Evolutionary conservation across 768 basidiomycete species (phyloP).

Genomic region (Wakefieldia striispora): DNA sequence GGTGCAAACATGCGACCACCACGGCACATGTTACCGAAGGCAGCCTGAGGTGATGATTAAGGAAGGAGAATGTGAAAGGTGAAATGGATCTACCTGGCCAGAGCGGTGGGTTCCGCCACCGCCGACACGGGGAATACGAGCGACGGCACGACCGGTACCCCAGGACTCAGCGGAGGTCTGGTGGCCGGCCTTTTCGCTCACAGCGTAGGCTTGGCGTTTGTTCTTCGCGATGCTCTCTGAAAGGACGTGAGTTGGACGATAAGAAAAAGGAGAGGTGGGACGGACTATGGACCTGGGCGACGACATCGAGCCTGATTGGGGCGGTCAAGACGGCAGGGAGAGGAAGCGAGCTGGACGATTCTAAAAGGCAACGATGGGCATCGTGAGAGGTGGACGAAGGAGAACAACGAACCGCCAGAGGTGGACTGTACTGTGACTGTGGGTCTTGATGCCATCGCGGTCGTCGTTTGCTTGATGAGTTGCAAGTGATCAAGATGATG

Average conservation of each 20-base stretch:
- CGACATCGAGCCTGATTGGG: conserved; percentile 98
- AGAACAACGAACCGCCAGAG: conserved; percentile 60
- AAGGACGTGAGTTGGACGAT: background rate
- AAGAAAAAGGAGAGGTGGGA: conserved; percentile 20
- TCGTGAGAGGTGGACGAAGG: background rate
- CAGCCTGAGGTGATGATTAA: conserved; percentile 56
- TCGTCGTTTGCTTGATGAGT: conserved; percentile 28
- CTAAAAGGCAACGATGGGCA: conserved; percentile 34
- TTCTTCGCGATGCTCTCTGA: conserved; percentile 97
- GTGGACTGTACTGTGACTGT: conserved; percentile 82
- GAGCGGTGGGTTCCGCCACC: conserved; percentile 98
- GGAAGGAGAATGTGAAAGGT: background rate
- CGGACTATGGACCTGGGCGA: conserved; percentile 98
- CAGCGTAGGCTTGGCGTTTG: conserved; percentile 94
- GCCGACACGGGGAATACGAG: conserved; percentile 99
- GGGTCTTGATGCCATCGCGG: conserved; percentile 85
- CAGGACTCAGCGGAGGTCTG: conserved; percentile 99
- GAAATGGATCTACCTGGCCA: conserved; percentile 62
- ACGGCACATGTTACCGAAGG: conserved; percentile 99
- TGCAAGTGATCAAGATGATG: conserved; percentile 30
- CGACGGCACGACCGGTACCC: conserved; percentile 99
- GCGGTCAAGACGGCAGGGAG: conserved; percentile 97
- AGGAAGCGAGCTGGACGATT: conserved; percentile 84
- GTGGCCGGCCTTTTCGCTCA: conserved; percentile 97
- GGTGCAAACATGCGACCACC: conserved; percentile 99